Evolutionary conservation across 163 green algal species (phyloP), one percentile per base, ranked within the genome.

Genomic region (Scenedesmus sp.): DNA sequence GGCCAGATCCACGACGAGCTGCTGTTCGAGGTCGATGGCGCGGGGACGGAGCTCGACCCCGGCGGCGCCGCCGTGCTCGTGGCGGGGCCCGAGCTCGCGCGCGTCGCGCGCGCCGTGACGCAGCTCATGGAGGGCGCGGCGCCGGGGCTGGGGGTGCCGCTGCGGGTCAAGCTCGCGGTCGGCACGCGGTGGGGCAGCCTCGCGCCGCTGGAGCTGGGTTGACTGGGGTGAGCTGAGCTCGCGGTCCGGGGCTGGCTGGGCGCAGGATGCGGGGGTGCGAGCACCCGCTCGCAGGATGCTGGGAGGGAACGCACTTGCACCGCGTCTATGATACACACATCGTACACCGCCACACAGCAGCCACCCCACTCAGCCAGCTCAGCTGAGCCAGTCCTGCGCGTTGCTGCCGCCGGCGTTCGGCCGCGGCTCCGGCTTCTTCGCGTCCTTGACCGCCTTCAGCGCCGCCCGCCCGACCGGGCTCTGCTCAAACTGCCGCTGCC

Each of bases 1-100:
- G 87, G 81, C 0, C 86, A 93, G 75, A 89, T 95, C 26, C 91
- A 95, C 73, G 91, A 95, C 44, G 91, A 95, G 84, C 84, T 95
- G 54, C 54, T 95, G 56, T 89, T 95, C 65, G 82, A 89, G 63
- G 84, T 87, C 69, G 78, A 86, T 17, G 54, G 66, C 20, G 3
- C 15, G 17, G 73, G 56, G 57, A 36, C 69, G 11, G 2, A 22
- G 3, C 14, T 62, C 24, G 53, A 6, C 11, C 36, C 54, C 77
- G 64, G 10, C 39, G 26, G 63, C 50, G 14, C 33, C n/a, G n/a
- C n/a, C 39, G 14, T 63, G 56, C 29, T 39, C 26, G 44, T 63
- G 24, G 60, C 36, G 48, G 51, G 57, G 6, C 33, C 57, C 22
- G 17, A 1, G 24, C 26, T 81, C 18, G 28, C 31, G 58, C 17